Conservation (phyloP, 345 rosid genomes). For the Rubroshorea leprosula region DNA sequence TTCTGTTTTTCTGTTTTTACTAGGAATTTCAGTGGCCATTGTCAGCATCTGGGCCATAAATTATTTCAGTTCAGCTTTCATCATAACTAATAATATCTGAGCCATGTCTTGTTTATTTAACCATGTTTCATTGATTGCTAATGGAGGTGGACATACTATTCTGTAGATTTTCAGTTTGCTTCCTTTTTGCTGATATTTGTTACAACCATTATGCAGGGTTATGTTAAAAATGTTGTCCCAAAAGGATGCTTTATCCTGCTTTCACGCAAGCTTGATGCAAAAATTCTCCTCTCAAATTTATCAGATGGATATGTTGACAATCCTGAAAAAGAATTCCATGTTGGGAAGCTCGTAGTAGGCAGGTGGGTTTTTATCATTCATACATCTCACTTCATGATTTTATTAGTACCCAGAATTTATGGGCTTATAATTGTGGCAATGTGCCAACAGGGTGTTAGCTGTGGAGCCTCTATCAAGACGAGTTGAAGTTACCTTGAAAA, state of each 20-base stretch:
- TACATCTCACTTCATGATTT: constrained; percentile 1
- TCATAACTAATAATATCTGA: no score
- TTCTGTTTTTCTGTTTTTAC: no score
- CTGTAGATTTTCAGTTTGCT: background rate
- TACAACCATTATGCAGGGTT: constrained; percentile 55
- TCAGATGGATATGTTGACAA: constrained; percentile 63
- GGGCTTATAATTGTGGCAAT: constrained; percentile 3
- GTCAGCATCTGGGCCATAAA: no score
- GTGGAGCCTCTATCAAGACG: constrained; percentile 83
- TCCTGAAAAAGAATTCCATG: constrained; percentile 74
- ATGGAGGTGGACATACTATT: background rate
- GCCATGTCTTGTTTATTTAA: no score
- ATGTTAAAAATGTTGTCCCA: constrained; percentile 72
- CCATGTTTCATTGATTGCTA: no score
- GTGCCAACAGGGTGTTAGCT: constrained; percentile 51
- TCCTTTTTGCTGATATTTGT: constrained; percentile 6
- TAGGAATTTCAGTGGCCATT: no score
- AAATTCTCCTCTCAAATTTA: constrained; percentile 67
- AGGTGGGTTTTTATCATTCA: constrained; percentile 39
- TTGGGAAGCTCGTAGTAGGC: constrained; percentile 83
- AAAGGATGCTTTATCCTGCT: constrained; percentile 87
- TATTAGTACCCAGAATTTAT: background rate
- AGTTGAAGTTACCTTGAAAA: constrained; percentile 80
- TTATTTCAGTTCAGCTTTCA: no score
- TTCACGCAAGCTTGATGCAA: constrained; percentile 85